Base-by-base conservation (phyloP, 345 rosid species). In the Cardiospermum halicacabum region DNA sequence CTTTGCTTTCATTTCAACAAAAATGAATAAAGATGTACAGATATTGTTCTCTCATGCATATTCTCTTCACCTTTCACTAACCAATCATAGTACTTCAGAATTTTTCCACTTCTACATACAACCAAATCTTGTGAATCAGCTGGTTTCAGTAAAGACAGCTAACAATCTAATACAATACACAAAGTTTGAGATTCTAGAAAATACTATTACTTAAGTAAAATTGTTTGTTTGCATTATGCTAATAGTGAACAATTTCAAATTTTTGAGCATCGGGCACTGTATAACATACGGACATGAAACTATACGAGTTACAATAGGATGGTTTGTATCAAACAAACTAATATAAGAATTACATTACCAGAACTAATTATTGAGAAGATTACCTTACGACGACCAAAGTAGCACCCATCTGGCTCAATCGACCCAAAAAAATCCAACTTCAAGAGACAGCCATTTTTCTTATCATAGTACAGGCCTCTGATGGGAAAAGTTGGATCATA, bases 401-500 rank as follows among this genome's bases (percentile, higher is more conserved):
- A 90, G 85, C 99, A 93, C 45, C 99, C 99, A 60, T 90, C 92
- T 28, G 82, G 88, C 78, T 93, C 99, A 58, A 93, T 93, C 5
- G 97, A 93, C 54, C 99, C 99, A 78, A 93, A 93, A 81, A 93
- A 93, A 81, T 93, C 99, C 80, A 90, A 70, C 79, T 93, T 93
- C 82, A 90, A 73, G 27, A 93, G 95, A 64, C 91, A 93, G 0
- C 95, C 98, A 51, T 82, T 89, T 65, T 67, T 82, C 87, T 79
- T 93, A 67, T 90, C 98, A 65, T 86, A 93, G 72, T 85, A 85
- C 42, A 93, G 75, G 19, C 98, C 98, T 69, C 98, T 81, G 68
- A 93, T 93, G 0, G 97, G 97, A 74, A 93, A 93, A 48, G 83
- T 77, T 34, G 88, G 82, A 77, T 93, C 98, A 69, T 93, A 90